These are phyloP conservation scores for Saccharomycopsis phalli DNA, from an alignment of 1,139 yeast genomes.

Conservation along the genomic window DNA sequence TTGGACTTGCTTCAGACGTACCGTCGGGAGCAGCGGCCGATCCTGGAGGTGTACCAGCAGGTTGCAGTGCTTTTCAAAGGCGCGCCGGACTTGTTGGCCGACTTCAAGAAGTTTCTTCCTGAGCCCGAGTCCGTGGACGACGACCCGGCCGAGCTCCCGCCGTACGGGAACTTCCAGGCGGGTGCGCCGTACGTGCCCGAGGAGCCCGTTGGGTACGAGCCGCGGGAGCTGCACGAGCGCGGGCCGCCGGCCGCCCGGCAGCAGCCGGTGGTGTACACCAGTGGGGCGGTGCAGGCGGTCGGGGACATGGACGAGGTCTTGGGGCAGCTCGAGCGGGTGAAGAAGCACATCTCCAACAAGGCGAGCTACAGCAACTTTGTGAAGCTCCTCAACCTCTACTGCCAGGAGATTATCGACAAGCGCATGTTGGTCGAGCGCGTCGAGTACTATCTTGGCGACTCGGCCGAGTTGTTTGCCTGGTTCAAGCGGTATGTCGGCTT, in stretches of 20 bases:
- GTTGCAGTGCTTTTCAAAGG: conserved; percentile 82
- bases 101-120: conserved; percentile 91
- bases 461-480: conserved; percentile 78
- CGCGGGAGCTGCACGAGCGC: conserved; percentile 2
- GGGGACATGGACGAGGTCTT: conserved; percentile 56
- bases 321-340: conserved; percentile 83
- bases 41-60: conserved; percentile 88
- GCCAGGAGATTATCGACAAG: conserved; percentile 85
- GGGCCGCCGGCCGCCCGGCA: neutral
- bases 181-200: conserved; percentile 1
- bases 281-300: neutral
- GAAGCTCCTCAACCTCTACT: conserved; percentile 74
- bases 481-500: conserved; percentile 87
- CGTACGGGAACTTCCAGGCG: conserved; percentile 11
- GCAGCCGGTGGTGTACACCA: neutral
- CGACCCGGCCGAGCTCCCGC: conserved; percentile 19
- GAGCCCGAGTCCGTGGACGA: conserved; percentile 73
- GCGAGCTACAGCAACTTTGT: conserved; percentile 87
- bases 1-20: conserved; percentile 92
- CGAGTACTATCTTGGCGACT: conserved; percentile 75
- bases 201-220: conserved; percentile 1
- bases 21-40: conserved; percentile 92
- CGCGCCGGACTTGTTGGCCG: conserved; percentile 91
- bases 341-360: conserved; percentile 81
- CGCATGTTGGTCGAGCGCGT: conserved; percentile 75